A percentile compares a stretch with the other conserved stretches of the same genome.
These are phyloP conservation scores for Boletus subcaerulescens DNA, from an alignment of 768 basidiomycete genomes.

Conservation along the genomic window DNA sequence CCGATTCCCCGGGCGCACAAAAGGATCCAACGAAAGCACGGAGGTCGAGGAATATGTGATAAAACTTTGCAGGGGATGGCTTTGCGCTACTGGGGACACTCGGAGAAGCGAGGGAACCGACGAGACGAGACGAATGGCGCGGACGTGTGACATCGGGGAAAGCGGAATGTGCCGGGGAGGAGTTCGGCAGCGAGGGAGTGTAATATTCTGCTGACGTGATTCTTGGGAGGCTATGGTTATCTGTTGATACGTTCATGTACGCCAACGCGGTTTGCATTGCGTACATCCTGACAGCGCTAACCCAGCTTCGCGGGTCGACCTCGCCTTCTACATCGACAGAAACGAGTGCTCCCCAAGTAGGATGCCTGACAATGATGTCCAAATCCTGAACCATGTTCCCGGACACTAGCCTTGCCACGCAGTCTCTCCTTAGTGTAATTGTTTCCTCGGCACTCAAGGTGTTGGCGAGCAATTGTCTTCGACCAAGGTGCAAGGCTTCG, in stretches of 20 bases:
- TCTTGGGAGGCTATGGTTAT: constrained; percentile 34
- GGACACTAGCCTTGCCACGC: constrained; percentile 81
- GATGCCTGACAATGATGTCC: constrained; percentile 95
- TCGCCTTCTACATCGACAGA: constrained; percentile 88
- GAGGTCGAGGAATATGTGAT: constrained; percentile 87
- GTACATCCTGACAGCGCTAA: constrained; percentile 89
- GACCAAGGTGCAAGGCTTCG: constrained; percentile 86
- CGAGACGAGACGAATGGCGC: constrained; percentile 32
- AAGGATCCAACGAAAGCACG: constrained; percentile 90
- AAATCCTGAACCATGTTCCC: constrained; percentile 91
- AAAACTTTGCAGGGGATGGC: constrained; percentile 65
- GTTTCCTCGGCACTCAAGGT: constrained; percentile 88
- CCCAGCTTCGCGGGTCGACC: constrained; percentile 77
- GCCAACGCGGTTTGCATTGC: constrained; percentile 83
- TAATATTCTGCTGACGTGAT: constrained; percentile 42
- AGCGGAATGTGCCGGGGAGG: constrained; percentile 65
- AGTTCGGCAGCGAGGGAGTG: constrained; percentile 42
- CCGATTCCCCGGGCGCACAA: constrained; percentile 88
- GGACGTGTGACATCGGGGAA: constrained; percentile 53
- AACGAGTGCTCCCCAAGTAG: constrained; percentile 85
- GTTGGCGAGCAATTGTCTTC: constrained; percentile 84
- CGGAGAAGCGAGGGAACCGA: constrained; percentile 34
- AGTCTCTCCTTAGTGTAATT: constrained; percentile 73
- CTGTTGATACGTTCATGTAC: constrained; percentile 57
- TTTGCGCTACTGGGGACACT: constrained; percentile 17